A percentile compares a stretch with the other conserved stretches of the same genome.
Conservation (phyloP, 2,329 filamentous ascomycete species). For the Fusarium stilboides region DNA sequence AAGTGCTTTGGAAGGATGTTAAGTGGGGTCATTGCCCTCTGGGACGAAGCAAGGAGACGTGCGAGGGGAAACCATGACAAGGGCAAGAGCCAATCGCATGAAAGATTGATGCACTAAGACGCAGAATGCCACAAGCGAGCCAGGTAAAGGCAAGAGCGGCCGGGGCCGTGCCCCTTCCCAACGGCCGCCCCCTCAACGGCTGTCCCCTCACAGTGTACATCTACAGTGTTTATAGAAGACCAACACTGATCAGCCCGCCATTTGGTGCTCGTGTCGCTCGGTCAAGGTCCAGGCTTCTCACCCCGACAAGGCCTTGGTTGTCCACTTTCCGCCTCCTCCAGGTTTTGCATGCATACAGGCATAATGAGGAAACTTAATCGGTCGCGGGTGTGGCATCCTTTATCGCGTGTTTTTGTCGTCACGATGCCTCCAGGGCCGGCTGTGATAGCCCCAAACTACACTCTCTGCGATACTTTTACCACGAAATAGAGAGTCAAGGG, state of each 20-base stretch:
- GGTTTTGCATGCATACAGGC: conserved; percentile 49
- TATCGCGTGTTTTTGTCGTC: conserved; percentile 52
- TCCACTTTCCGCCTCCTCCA: conserved; percentile 42
- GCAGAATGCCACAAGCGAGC: conserved; percentile 39
- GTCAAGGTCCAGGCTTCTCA: conserved; percentile 36
- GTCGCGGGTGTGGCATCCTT: conserved; percentile 41
- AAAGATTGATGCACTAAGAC: conserved; percentile 37
- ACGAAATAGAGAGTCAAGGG: conserved; percentile 16
- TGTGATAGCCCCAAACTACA: conserved; percentile 29
- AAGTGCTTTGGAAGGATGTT: conserved; percentile 22
- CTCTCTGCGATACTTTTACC: conserved; percentile 15
- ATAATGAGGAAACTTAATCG: conserved; percentile 50
- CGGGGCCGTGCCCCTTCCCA: conserved; percentile 51
- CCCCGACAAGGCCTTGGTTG: conserved; percentile 14
- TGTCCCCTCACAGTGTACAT: conserved; percentile 41
- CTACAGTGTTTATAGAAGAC: conserved; percentile 24
- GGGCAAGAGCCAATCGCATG: conserved; percentile 31
- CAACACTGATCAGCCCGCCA: conserved; percentile 33
- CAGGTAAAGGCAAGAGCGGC: conserved; percentile 47
- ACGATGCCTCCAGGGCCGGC: conserved; percentile 42
- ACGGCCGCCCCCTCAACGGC: conserved; percentile 51
- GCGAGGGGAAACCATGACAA: conserved; percentile 30
- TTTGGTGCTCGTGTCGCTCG: conserved; percentile 31
- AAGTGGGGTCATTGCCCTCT: conserved; percentile 21
- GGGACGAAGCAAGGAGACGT: conserved; percentile 39